A percentile compares a stretch with the other conserved stretches of the same genome.
phyloP scores from a whole-genome alignment of 192 early-diverging fungal genomes.

The Mortierella claussenii region DNA sequence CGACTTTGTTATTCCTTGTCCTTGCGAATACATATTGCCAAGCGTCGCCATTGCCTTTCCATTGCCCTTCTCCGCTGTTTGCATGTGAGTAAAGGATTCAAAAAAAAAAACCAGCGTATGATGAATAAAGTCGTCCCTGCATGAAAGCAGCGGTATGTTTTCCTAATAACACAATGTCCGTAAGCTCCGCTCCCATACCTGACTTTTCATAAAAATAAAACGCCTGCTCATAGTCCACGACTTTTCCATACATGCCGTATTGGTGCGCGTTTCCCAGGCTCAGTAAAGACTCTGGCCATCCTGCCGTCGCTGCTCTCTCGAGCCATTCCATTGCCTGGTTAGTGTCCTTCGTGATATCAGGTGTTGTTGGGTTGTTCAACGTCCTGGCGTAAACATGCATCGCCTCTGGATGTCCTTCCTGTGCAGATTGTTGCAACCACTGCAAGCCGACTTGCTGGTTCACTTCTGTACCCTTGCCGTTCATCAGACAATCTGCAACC shows the following conservation, averaged over 20 bases:
- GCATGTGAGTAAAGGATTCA: neutral
- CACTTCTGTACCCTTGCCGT: conserved; percentile 56
- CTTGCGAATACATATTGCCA: conserved; percentile 52
- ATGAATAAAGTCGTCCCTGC: neutral
- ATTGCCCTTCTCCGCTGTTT: conserved; percentile 48
- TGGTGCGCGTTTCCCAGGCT: conserved; percentile 50
- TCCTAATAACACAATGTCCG: too few species aligned
- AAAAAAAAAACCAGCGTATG: conserved; percentile 8
- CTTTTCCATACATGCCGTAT: conserved; percentile 53
- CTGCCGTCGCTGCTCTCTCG: conserved; percentile 45
- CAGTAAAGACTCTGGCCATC: conserved; percentile 50
- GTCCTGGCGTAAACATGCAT: conserved; percentile 47
- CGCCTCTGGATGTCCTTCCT: conserved; percentile 51
- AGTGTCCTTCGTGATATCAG: conserved; percentile 37
- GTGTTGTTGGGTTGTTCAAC: conserved; percentile 37
- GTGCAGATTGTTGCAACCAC: conserved; percentile 48
- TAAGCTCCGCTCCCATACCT: too few species aligned
- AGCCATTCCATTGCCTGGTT: conserved; percentile 46
- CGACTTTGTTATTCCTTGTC: conserved; percentile 43
- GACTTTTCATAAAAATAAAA: conserved; percentile 53
- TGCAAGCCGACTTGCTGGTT: conserved; percentile 53
- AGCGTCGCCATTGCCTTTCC: conserved; percentile 53
- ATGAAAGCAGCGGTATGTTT: neutral
- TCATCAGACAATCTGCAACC: conserved; percentile 65
- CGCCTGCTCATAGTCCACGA: conserved; percentile 42